Percentiles rank a stretch among this genome's conserved stretches.
Evolutionary conservation across 129 eudicot species (phyloP).

Genomic region (Sambucus nigra): DNA sequence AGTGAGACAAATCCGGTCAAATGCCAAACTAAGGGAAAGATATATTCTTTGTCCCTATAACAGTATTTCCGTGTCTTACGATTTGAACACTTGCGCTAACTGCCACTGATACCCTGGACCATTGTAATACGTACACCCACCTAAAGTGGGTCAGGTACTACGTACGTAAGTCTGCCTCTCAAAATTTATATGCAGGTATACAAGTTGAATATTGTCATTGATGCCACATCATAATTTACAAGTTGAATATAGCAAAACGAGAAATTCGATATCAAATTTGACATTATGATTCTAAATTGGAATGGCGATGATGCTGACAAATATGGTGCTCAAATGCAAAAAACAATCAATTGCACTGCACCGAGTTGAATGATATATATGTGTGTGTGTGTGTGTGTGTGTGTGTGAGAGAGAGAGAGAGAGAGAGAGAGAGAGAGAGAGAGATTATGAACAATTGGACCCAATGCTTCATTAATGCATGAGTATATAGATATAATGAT

Average conservation of each 20-base stretch:
- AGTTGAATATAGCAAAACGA: not conserved
- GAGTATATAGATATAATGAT: conserved; percentile 9
- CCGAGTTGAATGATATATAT: conserved; percentile 6
- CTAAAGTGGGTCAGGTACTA: too few relatives aligned
- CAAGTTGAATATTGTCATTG: not conserved
- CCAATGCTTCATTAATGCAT: conserved; percentile 10
- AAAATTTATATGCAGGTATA: not conserved
- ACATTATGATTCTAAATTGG: conserved; percentile 3
- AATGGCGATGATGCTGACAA: conserved; percentile 2
- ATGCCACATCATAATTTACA: conserved; percentile 4
- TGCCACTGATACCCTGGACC: too few relatives aligned
- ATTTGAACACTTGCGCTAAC: too few relatives aligned
- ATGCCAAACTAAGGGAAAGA: too few relatives aligned
- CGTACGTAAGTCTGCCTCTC: not conserved
- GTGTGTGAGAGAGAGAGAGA: too few relatives aligned
- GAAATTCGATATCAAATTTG: not conserved
- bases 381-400: too few relatives aligned
- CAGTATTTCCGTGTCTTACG: too few relatives aligned
- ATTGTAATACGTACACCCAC: too few relatives aligned
- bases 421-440: too few relatives aligned
- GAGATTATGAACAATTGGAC: not conserved
- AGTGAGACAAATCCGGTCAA: too few relatives aligned
- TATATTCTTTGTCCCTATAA: too few relatives aligned
- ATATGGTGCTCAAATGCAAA: conserved; percentile 7
- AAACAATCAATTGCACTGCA: conserved; percentile 14